Percentiles rank a stretch among this genome's conserved stretches.
phyloP scores from a whole-genome alignment of 768 basidiomycete species.

The Lepiota brunneoincarnata region DNA sequence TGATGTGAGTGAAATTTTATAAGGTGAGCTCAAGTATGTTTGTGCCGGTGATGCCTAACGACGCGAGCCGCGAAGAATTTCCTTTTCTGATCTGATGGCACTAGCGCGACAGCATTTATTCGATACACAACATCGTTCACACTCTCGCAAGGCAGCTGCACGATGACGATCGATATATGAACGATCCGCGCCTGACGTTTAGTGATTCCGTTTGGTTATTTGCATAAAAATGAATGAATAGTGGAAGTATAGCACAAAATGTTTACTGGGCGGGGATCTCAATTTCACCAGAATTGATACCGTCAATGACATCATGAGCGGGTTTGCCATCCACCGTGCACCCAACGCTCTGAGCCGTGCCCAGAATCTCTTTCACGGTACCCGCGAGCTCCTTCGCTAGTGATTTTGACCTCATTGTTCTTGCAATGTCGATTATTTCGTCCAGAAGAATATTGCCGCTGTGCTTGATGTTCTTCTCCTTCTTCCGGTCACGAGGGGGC shows the following conservation, averaged over 20 bases:
- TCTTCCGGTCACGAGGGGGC: conserved; percentile 98
- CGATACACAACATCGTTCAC: not conserved
- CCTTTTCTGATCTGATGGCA: too few species aligned
- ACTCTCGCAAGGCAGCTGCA: not conserved
- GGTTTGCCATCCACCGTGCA: conserved; percentile 95
- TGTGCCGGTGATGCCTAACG: too few species aligned
- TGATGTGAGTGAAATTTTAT: too few species aligned
- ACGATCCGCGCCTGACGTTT: too few species aligned
- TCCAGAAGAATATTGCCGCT: conserved; percentile 89
- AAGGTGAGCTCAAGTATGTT: too few species aligned
- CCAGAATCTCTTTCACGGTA: conserved; percentile 95
- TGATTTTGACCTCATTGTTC: conserved; percentile 94
- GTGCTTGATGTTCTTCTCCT: conserved; percentile 99
- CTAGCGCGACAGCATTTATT: too few species aligned
- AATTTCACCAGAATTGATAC: conserved; percentile 78
- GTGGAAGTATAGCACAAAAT: conserved; percentile 17
- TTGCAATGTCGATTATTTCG: conserved; percentile 93
- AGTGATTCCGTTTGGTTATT: too few species aligned
- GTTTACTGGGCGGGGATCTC: conserved; percentile 84
- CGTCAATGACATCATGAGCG: conserved; percentile 91
- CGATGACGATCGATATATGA: too few species aligned
- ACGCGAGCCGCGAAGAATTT: too few species aligned
- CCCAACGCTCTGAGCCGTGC: conserved; percentile 94
- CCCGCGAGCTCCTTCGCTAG: conserved; percentile 89
- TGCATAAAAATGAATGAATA: conserved; percentile 21